Evolutionary conservation across 1,284 basidiomycete genomes (phyloP), one percentile per base, ranked within the genome.

Genomic region (Ceratobasidium sp.): DNA sequence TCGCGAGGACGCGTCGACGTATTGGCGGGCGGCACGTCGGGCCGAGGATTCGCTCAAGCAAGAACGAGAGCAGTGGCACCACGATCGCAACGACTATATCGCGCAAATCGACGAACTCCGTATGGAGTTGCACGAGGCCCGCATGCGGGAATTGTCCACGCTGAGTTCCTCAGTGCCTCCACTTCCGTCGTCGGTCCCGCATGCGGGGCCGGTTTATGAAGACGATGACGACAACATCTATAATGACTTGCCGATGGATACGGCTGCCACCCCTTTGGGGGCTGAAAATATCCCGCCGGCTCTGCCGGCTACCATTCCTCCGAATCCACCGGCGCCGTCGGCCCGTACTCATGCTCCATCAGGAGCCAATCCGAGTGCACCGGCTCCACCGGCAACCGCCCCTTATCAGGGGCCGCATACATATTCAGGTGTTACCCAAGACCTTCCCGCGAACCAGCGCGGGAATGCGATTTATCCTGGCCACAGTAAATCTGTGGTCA

Each of bases 401-500:
- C 32, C 37, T 5, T 62, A 29, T n/a, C 11, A 61, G 57, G 59
- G 59, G 19, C 59, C 37, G 32, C 13, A 37, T 37, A 40, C 59
- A 3, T 62, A 62, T 29, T 62, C 32, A 19, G 15, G 32, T 5
- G 59, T 62, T 13, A 44, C 59, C n/a, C 59, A n/a, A 11, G 59
- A 44, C n/a, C 13, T n/a, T 22, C 59, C 59, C n/a, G 59, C 37
- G 32, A 62, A 37, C 19, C 34, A 3, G 17, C 59, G 37, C 37
- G 59, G 34, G 59, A 62, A 37, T 22, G 37, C 59, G 6, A 22
- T 62, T 40, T 62, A 61, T 61, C 57, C 13, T 19, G 57, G 51
- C 19, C 19, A 54, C 29, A 37, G 17, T 19, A 8, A 37, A 61
- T 61, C 57, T 34, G 29, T 11, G 29, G 34, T 19, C 57, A 61